phyloP scores from a whole-genome alignment of 352 stramenopile genomes.

The Pythium myriotylum region DNA sequence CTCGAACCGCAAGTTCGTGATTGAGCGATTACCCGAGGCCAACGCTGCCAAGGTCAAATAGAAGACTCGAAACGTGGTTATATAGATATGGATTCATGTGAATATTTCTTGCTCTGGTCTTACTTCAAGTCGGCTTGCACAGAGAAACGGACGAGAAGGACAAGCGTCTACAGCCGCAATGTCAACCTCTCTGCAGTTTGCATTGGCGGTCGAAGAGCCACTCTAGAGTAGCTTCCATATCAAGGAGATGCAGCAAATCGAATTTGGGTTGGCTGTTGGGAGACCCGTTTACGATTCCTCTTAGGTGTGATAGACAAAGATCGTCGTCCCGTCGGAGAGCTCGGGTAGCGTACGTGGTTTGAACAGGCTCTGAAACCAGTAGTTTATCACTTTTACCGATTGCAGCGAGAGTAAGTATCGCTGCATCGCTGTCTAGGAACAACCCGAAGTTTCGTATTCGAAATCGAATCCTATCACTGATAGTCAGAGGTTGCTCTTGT shows the following conservation, averaged over 20 bases:
- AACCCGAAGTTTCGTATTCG: conserved; percentile 18
- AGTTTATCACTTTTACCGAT: neutral
- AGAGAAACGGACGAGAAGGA: conserved; percentile 10
- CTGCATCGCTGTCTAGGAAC: neutral
- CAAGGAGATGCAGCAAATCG: conserved; percentile 1
- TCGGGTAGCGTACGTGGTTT: neutral
- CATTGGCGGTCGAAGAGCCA: conserved; percentile 14
- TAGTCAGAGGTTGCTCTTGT: neutral
- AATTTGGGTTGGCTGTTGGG: neutral
- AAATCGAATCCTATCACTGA: conserved; percentile 27
- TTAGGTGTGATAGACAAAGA: neutral
- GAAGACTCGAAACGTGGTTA: conserved; percentile 4
- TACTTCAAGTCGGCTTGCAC: conserved; percentile 1
- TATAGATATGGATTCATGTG: neutral
- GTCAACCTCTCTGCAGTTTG: too few relatives aligned
- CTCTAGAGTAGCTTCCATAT: conserved; percentile 10
- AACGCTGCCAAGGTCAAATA: conserved; percentile 90
- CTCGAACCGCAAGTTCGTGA: conserved; percentile 98
- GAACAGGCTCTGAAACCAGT: neutral
- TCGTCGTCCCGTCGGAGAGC: neutral
- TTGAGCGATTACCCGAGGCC: conserved; percentile 99
- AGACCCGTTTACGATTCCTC: neutral
- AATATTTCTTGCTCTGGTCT: neutral
- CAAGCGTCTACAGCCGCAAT: conserved; percentile 4
- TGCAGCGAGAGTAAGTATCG: neutral